Conservation (phyloP, 306 rosid genomes). For the Vachellia pachyceras region DNA sequence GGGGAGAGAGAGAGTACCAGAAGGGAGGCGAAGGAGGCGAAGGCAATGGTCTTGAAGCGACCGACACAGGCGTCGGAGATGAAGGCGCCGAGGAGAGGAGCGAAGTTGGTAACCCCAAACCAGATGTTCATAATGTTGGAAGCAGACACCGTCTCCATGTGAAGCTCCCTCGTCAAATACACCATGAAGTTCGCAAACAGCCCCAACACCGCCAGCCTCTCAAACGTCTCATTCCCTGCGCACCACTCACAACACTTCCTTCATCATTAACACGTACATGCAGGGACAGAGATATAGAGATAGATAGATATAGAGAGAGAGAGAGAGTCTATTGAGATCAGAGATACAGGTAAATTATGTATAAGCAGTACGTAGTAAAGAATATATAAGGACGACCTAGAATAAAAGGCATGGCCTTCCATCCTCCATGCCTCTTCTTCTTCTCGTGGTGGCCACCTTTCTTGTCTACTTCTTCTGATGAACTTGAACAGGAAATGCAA, state of each 20-base stretch:
- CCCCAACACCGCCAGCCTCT: conserved; percentile 79
- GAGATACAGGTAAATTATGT: too few species aligned
- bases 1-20: conserved; percentile 42
- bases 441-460: background rate
- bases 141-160: conserved; percentile 75
- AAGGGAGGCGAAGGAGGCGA: conserved; percentile 59
- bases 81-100: conserved; percentile 80
- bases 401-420: conserved; percentile 76
- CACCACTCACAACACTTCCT: background rate
- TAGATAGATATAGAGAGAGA: too few species aligned
- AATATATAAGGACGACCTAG: conserved; percentile 52
- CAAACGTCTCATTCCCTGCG: conserved; percentile 53
- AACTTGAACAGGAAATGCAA: conserved; percentile 28
- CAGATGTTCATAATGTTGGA: conserved; percentile 65
- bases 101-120: conserved; percentile 63
- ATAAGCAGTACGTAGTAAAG: too few species aligned
- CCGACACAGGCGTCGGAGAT: conserved; percentile 78
- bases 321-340: too few species aligned
- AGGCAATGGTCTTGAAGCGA: conserved; percentile 73
- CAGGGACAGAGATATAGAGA: too few species aligned
- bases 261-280: background rate
- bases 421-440: conserved; percentile 59
- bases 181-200: conserved; percentile 82
- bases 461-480: background rate
- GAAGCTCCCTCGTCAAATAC: conserved; percentile 61